Conservation (phyloP, 2,329 filamentous ascomycete species). For the Celoporthe dispersa region DNA sequence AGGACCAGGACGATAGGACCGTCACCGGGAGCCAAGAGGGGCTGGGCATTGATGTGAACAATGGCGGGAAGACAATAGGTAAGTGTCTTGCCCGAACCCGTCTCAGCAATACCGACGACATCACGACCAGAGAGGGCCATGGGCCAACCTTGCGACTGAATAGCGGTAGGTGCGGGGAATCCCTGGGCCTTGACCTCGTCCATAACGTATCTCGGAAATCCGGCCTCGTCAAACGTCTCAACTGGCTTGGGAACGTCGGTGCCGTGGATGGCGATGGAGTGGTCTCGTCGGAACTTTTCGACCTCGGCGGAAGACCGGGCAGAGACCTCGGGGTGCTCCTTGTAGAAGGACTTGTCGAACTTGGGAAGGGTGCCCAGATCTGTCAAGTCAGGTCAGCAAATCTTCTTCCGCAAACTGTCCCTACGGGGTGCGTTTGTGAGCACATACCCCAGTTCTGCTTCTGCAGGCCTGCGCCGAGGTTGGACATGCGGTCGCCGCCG, state of each 20-base stretch:
- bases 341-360: constrained; percentile 99
- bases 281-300: constrained; percentile 82
- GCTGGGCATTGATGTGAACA: constrained; percentile 99
- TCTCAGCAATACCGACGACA: constrained; percentile 98
- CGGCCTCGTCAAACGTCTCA: constrained; percentile 96
- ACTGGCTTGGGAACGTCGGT: constrained; percentile 87
- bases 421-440: constrained; percentile 1
- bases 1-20: constrained; percentile 96
- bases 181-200: constrained; percentile 98
- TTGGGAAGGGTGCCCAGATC: constrained; percentile 83
- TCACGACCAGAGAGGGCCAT: constrained; percentile 98
- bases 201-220: constrained; percentile 96
- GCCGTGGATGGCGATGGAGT: constrained; percentile 84
- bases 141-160: constrained; percentile 98
- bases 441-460: constrained; percentile 84
- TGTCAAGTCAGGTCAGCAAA: constrained; percentile 46
- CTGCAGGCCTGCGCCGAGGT: constrained; percentile 85
- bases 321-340: constrained; percentile 83
- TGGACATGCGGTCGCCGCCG: constrained; percentile 92
- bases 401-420: constrained; percentile 35
- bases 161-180: constrained; percentile 89
- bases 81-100: constrained; percentile 97
- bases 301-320: constrained; percentile 78
- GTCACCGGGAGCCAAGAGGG: constrained; percentile 90
- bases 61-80: constrained; percentile 98